Evolutionary conservation across 257 asterid genomes (phyloP), one percentile per base, ranked within the genome.

Genomic region (Solanum pennellii): DNA sequence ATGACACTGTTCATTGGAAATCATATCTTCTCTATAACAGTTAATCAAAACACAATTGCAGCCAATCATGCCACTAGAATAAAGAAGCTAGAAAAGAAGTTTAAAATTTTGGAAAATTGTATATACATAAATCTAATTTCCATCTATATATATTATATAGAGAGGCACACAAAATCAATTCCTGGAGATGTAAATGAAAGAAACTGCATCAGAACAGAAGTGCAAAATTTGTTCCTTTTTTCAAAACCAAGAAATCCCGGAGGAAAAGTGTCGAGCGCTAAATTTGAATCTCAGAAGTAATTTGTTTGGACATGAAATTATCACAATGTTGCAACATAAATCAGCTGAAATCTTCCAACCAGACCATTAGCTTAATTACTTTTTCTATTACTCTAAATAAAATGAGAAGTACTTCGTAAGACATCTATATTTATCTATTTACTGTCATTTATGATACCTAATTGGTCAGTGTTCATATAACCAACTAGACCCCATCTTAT

Each of bases 1-100:
- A 86, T 66, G 86, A 87, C 87, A 87, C 68, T 41, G 71, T 79
- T 72, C 82, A 41, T 80, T 65, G 52, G 45, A 90, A 88, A 73
- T 65, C 76, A 79, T 90, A 59, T 88, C 49, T 90, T 49, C n/a
- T 76, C 60, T 31, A 3, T 21, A 60, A 56, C 77, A 86, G 37
- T 82, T 3, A 16, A 87, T 37, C 23, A 52, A 41, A 47, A 18
- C 52, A 3, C 68, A 80, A 80, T 16, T 45, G 85, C 68, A 80
- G 68, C 68, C 18, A 29, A 80, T 14, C 42, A 47, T 47, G 66
- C 5, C 42, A 49, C 29, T 41, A 49, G 29, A 49, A 31, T 18
- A 49, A 31, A 47, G 11, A 29, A 49, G 69, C 42, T 47, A 47
- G 29, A 82, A 49, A 47, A 25, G 29, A 49, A 47, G 20, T 49